phyloP scores from a whole-genome alignment of 306 rosid genomes.

The Medicago ruthenica region DNA sequence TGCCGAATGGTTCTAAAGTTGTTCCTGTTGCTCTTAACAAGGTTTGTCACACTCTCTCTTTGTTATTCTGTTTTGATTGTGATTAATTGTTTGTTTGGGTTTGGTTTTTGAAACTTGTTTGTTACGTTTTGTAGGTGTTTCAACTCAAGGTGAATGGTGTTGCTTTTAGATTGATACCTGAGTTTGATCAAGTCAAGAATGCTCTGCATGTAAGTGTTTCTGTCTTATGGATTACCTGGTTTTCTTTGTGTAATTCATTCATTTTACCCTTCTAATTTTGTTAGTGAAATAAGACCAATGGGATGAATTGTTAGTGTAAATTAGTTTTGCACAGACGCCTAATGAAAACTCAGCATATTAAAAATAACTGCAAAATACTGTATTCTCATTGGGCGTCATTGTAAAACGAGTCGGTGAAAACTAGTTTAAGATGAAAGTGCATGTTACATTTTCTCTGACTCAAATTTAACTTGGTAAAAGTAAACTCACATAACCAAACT shows the following conservation, averaged over 20 bases:
- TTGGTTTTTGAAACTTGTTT: background rate
- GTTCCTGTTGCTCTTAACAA: slow-evolving; percentile 87
- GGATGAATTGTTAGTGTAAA: background rate
- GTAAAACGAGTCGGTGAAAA: background rate
- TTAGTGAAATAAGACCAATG: background rate
- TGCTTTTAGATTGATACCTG: slow-evolving; percentile 88
- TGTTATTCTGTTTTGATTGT: background rate
- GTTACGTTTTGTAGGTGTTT: slow-evolving; percentile 60
- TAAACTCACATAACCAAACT: too few relatives aligned
- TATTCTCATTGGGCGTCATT: background rate
- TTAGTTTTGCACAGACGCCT: background rate
- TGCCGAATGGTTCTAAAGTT: slow-evolving; percentile 76
- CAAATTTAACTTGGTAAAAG: too few relatives aligned
- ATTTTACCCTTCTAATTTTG: background rate
- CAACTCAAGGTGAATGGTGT: slow-evolving; percentile 90
- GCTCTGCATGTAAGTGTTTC: slow-evolving; percentile 64
- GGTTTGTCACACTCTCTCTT: slow-evolving; percentile 44
- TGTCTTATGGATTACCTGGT: background rate
- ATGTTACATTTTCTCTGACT: background rate
- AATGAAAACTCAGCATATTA: background rate
- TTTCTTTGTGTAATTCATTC: background rate
- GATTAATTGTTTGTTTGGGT: background rate
- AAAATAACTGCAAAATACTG: background rate
- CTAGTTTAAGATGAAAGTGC: background rate
- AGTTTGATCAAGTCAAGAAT: slow-evolving; percentile 73